phyloP scores from a whole-genome alignment of 176 grass and related monocot species.

The Saccharum officinarum region DNA sequence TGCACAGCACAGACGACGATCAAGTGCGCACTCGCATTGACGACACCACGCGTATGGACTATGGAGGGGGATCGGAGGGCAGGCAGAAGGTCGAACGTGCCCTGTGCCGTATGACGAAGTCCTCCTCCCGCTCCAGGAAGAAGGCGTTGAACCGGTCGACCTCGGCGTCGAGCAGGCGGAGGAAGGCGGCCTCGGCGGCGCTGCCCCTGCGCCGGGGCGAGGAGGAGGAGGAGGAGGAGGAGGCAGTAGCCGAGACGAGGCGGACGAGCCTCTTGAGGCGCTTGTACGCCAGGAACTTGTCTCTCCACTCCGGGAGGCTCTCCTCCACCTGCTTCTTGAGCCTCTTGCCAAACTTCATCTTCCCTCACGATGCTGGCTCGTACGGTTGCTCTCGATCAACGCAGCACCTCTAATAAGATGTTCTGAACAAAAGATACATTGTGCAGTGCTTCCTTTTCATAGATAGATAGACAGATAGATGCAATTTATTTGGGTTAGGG shows the following conservation, averaged over 20 bases:
- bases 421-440: neutral
- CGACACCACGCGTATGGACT: neutral
- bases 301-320: constrained; percentile 84
- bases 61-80: neutral
- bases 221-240: no score
- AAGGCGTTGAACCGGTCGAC: constrained; percentile 83
- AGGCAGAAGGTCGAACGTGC: neutral
- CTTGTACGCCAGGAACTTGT: constrained; percentile 84
- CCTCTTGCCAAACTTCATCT: constrained; percentile 90
- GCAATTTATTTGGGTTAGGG: neutral
- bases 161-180: constrained; percentile 56
- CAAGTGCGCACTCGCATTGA: neutral
- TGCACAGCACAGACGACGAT: constrained; percentile 4
- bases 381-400: neutral
- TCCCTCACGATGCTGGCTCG: neutral
- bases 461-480: neutral
- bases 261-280: constrained; percentile 69
- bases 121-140: constrained; percentile 87
- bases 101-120: constrained; percentile 76
- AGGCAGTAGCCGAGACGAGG: neutral
- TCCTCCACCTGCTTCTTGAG: constrained; percentile 72
- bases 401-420: neutral
- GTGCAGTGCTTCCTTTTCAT: neutral
- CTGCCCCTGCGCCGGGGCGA: neutral
- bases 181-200: constrained; percentile 36